phyloP scores from a whole-genome alignment of 139 green algal genomes.

The Chlorella sp. region DNA sequence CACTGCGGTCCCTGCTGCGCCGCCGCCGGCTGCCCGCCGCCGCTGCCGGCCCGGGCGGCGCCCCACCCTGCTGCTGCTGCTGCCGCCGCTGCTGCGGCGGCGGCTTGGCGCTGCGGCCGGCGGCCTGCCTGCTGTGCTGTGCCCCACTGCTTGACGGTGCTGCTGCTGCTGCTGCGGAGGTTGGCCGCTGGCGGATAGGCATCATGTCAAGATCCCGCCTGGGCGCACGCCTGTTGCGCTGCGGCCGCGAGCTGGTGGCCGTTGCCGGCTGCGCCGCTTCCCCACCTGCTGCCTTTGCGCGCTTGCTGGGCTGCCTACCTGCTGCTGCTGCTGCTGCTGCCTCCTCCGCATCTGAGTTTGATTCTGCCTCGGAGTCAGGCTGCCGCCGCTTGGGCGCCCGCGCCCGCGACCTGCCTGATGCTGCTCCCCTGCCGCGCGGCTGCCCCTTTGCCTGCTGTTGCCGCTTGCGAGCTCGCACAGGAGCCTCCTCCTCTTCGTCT shows the following conservation, averaged over 20 bases:
- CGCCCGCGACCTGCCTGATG: neutral
- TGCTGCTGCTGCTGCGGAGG: neutral
- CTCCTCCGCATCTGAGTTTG: conserved; percentile 3
- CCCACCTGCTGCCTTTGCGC: neutral
- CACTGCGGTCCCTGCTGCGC: conserved; percentile 13
- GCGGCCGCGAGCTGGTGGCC: conserved; percentile 6
- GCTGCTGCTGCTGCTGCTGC: neutral
- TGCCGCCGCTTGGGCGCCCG: conserved; percentile 1
- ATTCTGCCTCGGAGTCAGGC: neutral
- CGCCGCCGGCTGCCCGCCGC: conserved; percentile 9
- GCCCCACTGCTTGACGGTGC: neutral
- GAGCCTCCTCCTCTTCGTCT: neutral
- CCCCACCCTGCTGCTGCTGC: neutral
- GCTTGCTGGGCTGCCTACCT: neutral
- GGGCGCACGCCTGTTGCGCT: conserved; percentile 11
- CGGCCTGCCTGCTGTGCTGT: neutral
- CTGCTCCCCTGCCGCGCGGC: neutral
- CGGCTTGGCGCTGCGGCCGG: neutral
- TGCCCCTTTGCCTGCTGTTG: neutral
- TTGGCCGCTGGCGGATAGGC: neutral
- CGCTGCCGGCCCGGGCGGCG: neutral
- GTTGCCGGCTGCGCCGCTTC: neutral
- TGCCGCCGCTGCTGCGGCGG: neutral
- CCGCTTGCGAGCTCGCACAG: neutral
- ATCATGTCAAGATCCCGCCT: conserved; percentile 19